Conservation (phyloP, 1,284 basidiomycete genomes). For the Coniophora puteana region DNA sequence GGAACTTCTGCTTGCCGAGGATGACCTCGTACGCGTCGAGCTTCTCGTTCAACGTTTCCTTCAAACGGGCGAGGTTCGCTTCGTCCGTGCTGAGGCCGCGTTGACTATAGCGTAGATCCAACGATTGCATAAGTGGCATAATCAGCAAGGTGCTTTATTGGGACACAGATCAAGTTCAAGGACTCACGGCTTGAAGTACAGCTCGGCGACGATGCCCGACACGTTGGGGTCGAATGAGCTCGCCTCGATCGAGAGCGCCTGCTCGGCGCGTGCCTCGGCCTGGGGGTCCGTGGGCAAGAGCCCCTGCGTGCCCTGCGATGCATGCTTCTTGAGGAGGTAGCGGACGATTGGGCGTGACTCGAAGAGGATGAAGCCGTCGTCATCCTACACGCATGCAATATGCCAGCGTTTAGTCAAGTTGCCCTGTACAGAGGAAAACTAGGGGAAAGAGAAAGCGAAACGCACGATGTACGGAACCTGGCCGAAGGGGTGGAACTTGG, state of each 20-base stretch:
- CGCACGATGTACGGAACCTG: slow-evolving; percentile 53
- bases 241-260: slow-evolving; percentile 23
- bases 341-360: slow-evolving; percentile 45
- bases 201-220: slow-evolving; percentile 21
- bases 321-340: slow-evolving; percentile 39
- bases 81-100: slow-evolving; percentile 19
- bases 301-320: slow-evolving; percentile 24
- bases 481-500: slow-evolving; percentile 54
- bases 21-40: slow-evolving; percentile 44
- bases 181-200: slow-evolving; percentile 33
- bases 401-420: neutral
- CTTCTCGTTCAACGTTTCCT: slow-evolving; percentile 28
- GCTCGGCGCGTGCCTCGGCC: slow-evolving; percentile 10
- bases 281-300: slow-evolving; percentile 22
- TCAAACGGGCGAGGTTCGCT: slow-evolving; percentile 18
- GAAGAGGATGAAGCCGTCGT: slow-evolving; percentile 35
- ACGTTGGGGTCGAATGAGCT: slow-evolving; percentile 28
- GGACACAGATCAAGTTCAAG: slow-evolving; percentile 7
- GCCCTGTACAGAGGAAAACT: neutral
- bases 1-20: slow-evolving; percentile 39
- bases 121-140: too few species aligned
- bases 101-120: too few species aligned
- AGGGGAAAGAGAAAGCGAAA: slow-evolving; percentile 6
- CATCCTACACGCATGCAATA: slow-evolving; percentile 21
- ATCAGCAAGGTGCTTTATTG: neutral